Base-by-base conservation (phyloP, 2,329 filamentous ascomycete genomes). In the Verticillium dahliae region DNA sequence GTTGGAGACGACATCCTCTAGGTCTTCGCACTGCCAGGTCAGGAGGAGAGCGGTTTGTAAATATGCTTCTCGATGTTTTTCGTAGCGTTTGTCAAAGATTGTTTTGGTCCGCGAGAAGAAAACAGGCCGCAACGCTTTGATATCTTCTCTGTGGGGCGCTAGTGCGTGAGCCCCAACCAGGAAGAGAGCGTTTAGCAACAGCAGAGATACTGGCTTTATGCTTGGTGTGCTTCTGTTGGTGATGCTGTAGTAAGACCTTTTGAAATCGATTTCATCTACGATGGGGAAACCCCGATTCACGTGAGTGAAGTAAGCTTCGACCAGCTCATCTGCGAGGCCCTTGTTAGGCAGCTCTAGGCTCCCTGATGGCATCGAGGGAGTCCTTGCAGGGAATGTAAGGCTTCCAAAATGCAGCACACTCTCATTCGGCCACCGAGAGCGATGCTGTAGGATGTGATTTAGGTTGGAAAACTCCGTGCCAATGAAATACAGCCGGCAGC, bases 401-500 rank as follows among this genome's bases (percentile, higher is more conserved):
- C 70, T 75, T 33, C 68, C 68, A 54, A 74, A 76, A 64, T 78
- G 76, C 34, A 73, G 67, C 4, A 72, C 68, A 59, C 67, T 63
- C 33, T 70, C 54, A 18, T 54, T 62, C 22, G 67, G 60, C 52
- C 69, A 65, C 13, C 68, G 63, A 11, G 72, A 70, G 62, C 80
- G 78, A 63, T 83, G 81, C 13, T 80, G 78, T 34, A 84, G 77
- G 52, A 84, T 71, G 65, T 83, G 83, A 60, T 81, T 81, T 65
- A 84, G 75, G 62, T 84, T 85, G 38, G 82, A 85, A 62, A 82
- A 76, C 64, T 83, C 81, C 61, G 81, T 80, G 6, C 82, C 82
- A 55, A 85, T 81, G 65, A 82, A 85, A 61, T 80, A 81, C 11
- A 81, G 77, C 31, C 81, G 77, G 15, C 80, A 78, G 3, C 75